These are phyloP conservation scores for Yamagishiella unicocca DNA, from an alignment of 139 green algal genomes.

Conservation along the genomic window DNA sequence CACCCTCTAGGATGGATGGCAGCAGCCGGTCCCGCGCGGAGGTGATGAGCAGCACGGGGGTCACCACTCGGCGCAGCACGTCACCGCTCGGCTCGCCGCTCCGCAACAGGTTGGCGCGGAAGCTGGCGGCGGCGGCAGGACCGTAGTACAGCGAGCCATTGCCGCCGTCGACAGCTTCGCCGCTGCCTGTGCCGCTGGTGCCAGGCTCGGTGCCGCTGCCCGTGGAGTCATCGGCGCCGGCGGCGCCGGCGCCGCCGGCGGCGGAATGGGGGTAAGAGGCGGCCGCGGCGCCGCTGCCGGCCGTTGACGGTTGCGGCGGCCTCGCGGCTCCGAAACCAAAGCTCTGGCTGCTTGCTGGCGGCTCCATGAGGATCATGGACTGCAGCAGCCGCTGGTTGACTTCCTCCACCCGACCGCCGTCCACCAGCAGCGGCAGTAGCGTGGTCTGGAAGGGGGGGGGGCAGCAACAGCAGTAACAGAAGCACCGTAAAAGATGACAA, in stretches of 20 bases:
- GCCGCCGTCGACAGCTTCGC: not conserved
- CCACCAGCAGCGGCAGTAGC: conserved; percentile 80
- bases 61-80: conserved; percentile 48
- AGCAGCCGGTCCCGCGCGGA: conserved; percentile 74
- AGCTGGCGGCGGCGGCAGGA: conserved; percentile 67
- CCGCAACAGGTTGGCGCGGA: conserved; percentile 71
- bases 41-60: conserved; percentile 50
- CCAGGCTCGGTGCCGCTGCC: no score
- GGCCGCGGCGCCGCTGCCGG: no score
- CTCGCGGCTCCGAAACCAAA: conserved; percentile 16
- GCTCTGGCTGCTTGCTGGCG: conserved; percentile 6
- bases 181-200: not conserved
- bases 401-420: conserved; percentile 65
- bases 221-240: not conserved
- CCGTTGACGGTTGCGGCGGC: no score
- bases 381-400: conserved; percentile 51
- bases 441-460: conserved; percentile 61
- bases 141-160: conserved; percentile 26
- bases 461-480: no score
- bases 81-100: conserved; percentile 57
- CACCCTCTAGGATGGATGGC: conserved; percentile 59
- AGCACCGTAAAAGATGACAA: no score
- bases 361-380: conserved; percentile 66
- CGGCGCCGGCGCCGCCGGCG: not conserved
- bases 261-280: no score